Conservation (phyloP, 106 monocot species). For the Agapanthus africanus region DNA sequence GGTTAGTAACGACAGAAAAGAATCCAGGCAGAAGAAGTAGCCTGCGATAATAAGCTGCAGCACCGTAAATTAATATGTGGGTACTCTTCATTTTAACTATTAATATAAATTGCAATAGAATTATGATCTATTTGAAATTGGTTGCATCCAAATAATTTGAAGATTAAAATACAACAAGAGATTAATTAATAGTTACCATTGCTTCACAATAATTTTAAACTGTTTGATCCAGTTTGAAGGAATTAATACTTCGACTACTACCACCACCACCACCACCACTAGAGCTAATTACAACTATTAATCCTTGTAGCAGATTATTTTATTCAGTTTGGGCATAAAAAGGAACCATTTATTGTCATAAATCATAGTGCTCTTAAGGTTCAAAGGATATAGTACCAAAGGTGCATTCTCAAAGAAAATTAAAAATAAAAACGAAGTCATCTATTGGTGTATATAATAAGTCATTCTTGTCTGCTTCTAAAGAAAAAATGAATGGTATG, state of each 20-base stretch:
- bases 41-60: slow-evolving; percentile 91
- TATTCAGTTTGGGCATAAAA: neutral
- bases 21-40: slow-evolving; percentile 94
- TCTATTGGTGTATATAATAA: no score
- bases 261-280: no score
- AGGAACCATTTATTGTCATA: neutral
- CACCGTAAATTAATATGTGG: slow-evolving; percentile 30
- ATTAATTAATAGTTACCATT: no score
- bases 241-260: no score
- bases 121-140: neutral
- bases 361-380: neutral
- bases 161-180: no score
- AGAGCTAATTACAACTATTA: neutral
- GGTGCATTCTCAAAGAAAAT: slow-evolving; percentile 5
- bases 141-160: neutral
- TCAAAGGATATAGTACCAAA: no score
- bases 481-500: slow-evolving; percentile 1
- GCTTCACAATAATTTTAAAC: no score
- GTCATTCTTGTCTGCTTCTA: no score
- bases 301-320: neutral
- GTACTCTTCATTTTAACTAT: no score
- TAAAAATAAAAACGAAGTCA: no score
- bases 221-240: no score
- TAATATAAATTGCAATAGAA: neutral
- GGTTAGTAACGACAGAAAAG: slow-evolving; percentile 80